Base-by-base conservation (phyloP, 306 rosid genomes). In the Quercus wislizeni region DNA sequence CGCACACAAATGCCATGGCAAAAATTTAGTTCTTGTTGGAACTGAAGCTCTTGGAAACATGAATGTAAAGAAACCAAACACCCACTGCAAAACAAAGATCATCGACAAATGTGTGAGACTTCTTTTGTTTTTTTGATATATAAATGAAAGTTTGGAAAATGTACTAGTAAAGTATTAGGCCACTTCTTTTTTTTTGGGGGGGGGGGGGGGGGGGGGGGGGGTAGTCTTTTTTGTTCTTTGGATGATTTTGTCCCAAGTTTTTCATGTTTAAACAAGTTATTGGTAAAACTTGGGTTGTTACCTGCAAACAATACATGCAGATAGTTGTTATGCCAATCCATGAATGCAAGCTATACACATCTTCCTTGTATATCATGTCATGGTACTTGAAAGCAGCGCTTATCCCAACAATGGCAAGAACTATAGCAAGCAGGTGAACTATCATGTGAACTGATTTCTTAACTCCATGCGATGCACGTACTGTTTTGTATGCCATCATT, bases 321-420 rank as follows among this genome's bases (percentile, higher is more conserved):
- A 94, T 79, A 51, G 97, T 91, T 62, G 57, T 46, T 28, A 94
- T 71, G 79, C 98, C 98, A 73, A 94, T 90, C 98, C 98, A 94
- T 4, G 97, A 91, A 85, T 94, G 98, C 46, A 94, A 83, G 71
- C 91, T 85, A 68, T 76, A 79, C 89, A 94, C 65, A 49, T 91
- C 62, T 0, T 31, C 67, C 7, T 72, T 2, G 0, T 82, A 13
- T 0, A 0, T 0, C 95, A 88, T 88, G 33, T 85, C 79, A 76
- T 92, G 99, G 81, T 30, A 94, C 83, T 82, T 92, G 88, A 94
- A 94, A 74, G 85, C 88, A 0, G 99, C 99, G 63, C 89, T 79
- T 13, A 94, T 62, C 21, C 97, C 99, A 38, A 82, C 71, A 31
- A 92, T 83, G 4, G 95, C 98, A 5, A 84, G 12, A 76, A 82